A percentile compares a stretch with the other conserved stretches of the same genome.
phyloP scores from a whole-genome alignment of 768 basidiomycete species.

The Pisolithus marmoratus region DNA sequence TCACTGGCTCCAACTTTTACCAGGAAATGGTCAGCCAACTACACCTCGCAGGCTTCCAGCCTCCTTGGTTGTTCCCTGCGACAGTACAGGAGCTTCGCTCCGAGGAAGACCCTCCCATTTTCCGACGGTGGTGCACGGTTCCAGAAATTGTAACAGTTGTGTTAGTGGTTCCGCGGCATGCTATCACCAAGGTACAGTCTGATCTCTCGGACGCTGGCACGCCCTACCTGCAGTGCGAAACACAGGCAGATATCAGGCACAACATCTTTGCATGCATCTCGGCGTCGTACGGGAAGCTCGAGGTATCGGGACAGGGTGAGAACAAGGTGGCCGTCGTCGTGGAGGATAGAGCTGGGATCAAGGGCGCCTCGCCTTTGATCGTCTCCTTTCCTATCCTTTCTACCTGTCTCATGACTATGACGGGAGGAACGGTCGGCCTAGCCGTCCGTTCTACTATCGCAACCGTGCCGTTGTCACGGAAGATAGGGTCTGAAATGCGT shows the following conservation, averaged over 20 bases:
- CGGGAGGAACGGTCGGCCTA: constrained; percentile 12
- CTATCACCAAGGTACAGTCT: constrained; percentile 15
- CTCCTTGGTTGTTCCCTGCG: constrained; percentile 10
- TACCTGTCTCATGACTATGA: constrained; percentile 10
- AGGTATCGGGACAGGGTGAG: constrained; percentile 11
- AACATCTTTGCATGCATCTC: constrained; percentile 18
- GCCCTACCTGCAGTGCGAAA: constrained; percentile 21
- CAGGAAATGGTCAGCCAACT: constrained; percentile 46
- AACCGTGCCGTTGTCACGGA: not conserved
- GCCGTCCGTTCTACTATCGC: constrained; percentile 12
- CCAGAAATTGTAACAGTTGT: constrained; percentile 28
- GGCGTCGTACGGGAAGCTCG: constrained; percentile 17
- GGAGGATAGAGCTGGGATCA: constrained; percentile 14
- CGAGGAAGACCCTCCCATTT: constrained; percentile 12
- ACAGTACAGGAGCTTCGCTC: constrained; percentile 5
- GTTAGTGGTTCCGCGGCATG: constrained; percentile 27
- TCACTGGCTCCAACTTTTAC: constrained; percentile 28
- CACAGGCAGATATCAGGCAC: constrained; percentile 7
- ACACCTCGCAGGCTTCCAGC: constrained; percentile 30
- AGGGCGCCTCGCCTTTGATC: constrained; percentile 14
- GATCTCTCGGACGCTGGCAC: constrained; percentile 18
- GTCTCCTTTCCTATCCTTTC: constrained; percentile 20
- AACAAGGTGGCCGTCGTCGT: constrained; percentile 14
- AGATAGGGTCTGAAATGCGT: not conserved
- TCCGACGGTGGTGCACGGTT: constrained; percentile 25